Conservation (phyloP, 1,284 basidiomycete species). For the Quambalaria eucalypti region DNA sequence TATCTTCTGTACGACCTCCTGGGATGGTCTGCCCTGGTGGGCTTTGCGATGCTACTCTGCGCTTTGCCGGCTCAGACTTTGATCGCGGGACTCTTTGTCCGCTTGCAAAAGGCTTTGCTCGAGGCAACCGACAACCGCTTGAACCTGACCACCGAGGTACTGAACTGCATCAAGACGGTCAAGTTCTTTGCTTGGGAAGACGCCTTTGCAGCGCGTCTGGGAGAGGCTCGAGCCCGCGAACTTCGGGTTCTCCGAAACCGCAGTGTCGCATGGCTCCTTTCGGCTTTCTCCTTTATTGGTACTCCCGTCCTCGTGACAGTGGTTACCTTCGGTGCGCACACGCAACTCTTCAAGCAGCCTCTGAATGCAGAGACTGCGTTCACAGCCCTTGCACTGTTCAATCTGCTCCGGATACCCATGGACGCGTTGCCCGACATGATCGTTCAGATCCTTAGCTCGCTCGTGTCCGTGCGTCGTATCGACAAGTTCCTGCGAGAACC, state of each 20-base stretch:
- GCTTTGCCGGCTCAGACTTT: slow-evolving; percentile 38
- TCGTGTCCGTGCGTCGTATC: slow-evolving; percentile 45
- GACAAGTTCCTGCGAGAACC: slow-evolving; percentile 53
- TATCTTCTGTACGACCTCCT: slow-evolving; percentile 52
- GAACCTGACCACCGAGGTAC: slow-evolving; percentile 53
- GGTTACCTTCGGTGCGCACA: slow-evolving; percentile 59
- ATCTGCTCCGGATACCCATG: slow-evolving; percentile 35
- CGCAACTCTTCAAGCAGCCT: slow-evolving; percentile 50
- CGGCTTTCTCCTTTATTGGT: slow-evolving; percentile 51
- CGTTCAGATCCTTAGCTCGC: slow-evolving; percentile 49
- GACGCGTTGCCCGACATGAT: slow-evolving; percentile 46
- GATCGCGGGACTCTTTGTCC: slow-evolving; percentile 49
- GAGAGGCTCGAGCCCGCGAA: slow-evolving; percentile 49
- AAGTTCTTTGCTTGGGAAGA: slow-evolving; percentile 58
- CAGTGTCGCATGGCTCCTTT: slow-evolving; percentile 48
- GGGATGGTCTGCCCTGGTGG: slow-evolving; percentile 51
- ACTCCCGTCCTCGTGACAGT: slow-evolving; percentile 60
- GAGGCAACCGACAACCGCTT: slow-evolving; percentile 54
- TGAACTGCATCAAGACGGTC: slow-evolving; percentile 53
- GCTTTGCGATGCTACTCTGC: slow-evolving; percentile 41
- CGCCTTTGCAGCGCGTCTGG: slow-evolving; percentile 51
- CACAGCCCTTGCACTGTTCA: slow-evolving; percentile 54
- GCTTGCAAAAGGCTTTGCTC: slow-evolving; percentile 50
- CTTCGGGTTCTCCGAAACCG: slow-evolving; percentile 49
- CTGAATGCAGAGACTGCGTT: slow-evolving; percentile 52